Conservation (phyloP, 2,329 filamentous ascomycete species). For the Claviceps africana region DNA sequence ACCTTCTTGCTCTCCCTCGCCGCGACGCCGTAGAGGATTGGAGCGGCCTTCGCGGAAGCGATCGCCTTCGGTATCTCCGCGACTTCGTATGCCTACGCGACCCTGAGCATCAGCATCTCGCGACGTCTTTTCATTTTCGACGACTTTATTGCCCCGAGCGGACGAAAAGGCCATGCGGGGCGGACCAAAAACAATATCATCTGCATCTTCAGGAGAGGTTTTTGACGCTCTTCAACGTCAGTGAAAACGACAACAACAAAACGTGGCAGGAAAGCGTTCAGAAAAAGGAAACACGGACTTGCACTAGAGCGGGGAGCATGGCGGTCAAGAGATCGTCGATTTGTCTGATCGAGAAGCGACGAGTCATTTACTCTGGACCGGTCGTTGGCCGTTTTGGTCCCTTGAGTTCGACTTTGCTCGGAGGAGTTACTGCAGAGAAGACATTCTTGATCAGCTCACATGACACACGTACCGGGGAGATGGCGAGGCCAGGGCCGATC, state of each 20-base stretch:
- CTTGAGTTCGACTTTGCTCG: slow-evolving; percentile 31
- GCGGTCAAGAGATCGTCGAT: slow-evolving; percentile 38
- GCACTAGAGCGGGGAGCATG: slow-evolving; percentile 41
- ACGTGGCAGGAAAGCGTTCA: background rate
- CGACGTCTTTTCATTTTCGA: slow-evolving; percentile 37
- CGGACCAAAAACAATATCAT: slow-evolving; percentile 76
- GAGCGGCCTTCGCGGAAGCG: slow-evolving; percentile 34
- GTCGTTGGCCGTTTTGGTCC: slow-evolving; percentile 27
- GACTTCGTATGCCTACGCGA: slow-evolving; percentile 42
- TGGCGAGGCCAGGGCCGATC: background rate
- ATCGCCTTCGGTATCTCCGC: slow-evolving; percentile 37
- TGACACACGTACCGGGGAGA: background rate
- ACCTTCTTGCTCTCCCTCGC: slow-evolving; percentile 42
- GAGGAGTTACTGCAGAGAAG: slow-evolving; percentile 25
- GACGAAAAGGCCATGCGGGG: slow-evolving; percentile 75
- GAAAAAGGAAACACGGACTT: slow-evolving; percentile 30
- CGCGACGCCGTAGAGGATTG: slow-evolving; percentile 38
- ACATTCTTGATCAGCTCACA: background rate
- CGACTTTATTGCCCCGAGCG: slow-evolving; percentile 41
- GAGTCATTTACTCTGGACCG: slow-evolving; percentile 30
- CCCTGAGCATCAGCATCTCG: slow-evolving; percentile 41
- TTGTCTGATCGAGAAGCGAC: slow-evolving; percentile 32
- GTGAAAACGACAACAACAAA: background rate
- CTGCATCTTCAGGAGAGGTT: slow-evolving; percentile 36
- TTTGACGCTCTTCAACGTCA: background rate